Evolutionary conservation across 352 stramenopile genomes (phyloP), one percentile per base, ranked within the genome.

Genomic region (Globisporangium cystogenes): DNA sequence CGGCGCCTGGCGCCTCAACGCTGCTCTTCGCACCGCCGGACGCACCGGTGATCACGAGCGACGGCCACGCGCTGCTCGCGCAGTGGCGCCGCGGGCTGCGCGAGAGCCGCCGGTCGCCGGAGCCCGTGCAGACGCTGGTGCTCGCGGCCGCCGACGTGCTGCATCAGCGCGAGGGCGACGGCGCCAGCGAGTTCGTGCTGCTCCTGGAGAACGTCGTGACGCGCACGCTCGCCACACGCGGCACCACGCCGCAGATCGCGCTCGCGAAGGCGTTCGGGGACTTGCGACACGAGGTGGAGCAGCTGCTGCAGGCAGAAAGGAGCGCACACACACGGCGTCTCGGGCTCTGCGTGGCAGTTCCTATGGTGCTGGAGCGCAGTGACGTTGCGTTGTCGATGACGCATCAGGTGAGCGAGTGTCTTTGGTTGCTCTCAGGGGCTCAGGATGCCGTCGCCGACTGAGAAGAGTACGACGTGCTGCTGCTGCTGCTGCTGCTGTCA

Each of bases 1-100:
- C 81, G 20, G 67, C 52, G 15, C 74, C 68, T 31, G 63, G 78
- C 15, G 61, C 76, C 21, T 62, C 83, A 14, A 73, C 67, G 45
- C 51, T 92, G 57, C 55, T 92, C 10, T 85, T 90, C 36, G 57
- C 70, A 21, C 70, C 81, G 24, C 74, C 78, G 2, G 73, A 87
- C 23, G 59, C 72, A 8, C 81, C 76, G 2, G 29, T 90, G 23
- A 57, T 87, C 39, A 87, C 78, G 10, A 65, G 62, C 4, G 70
- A 84, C 31, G 78, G 72, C 1, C 74, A 84, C 48, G 57, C 70
- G 1, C 57, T 88, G 0, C 60, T 90, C 4, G 56, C 60, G 20
- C 71, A 74, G 16, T 80, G 64, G 64, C 70, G 65, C 12, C 51
- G 64, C 31, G 60, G 68, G 0, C n/a, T 67, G 12, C 48, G 44